Evolutionary conservation across 2,329 filamentous ascomycete genomes (phyloP).

Genomic region (Canariomyces notabilis): DNA sequence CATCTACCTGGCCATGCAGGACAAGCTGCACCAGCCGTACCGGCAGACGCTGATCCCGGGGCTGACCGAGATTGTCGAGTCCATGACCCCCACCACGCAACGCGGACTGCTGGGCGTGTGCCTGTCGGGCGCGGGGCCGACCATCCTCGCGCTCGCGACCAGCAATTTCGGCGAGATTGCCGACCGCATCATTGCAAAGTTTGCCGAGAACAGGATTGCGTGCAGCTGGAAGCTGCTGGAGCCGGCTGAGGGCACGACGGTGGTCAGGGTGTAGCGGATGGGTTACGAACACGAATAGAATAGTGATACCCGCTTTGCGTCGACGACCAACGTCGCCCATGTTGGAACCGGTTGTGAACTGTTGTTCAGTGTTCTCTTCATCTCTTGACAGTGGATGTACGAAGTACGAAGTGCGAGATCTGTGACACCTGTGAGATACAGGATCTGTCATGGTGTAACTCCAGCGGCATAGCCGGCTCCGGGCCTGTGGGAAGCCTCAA

Average conservation of each 20-base stretch:
- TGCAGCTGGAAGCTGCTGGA: slow-evolving; percentile 87
- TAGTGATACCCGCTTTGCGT: not conserved
- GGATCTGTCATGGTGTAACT: too few species aligned
- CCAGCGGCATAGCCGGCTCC: too few species aligned
- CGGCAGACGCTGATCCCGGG: slow-evolving; percentile 87
- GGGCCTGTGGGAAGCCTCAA: too few species aligned
- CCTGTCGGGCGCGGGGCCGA: slow-evolving; percentile 89
- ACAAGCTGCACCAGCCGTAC: slow-evolving; percentile 97
- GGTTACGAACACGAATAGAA: not conserved
- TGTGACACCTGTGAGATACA: too few species aligned
- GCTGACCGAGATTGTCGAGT: slow-evolving; percentile 82
- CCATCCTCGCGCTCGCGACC: slow-evolving; percentile 88
- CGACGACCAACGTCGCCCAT: too few species aligned
- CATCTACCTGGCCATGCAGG: slow-evolving; percentile 98
- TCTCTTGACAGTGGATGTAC: too few species aligned
- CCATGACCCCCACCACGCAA: slow-evolving; percentile 82
- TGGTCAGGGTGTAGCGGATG: slow-evolving; percentile 32
- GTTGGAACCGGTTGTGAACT: too few species aligned
- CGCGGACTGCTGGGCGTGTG: slow-evolving; percentile 90
- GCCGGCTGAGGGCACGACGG: slow-evolving; percentile 67
- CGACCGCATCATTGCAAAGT: slow-evolving; percentile 66
- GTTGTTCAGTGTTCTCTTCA: too few species aligned
- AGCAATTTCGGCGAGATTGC: slow-evolving; percentile 86
- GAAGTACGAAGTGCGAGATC: too few species aligned
- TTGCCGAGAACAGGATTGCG: slow-evolving; percentile 66